A percentile compares a stretch with the other conserved stretches of the same genome.
Conservation (phyloP, 2,329 filamentous ascomycete species). For the Arthrinium puccinioides region DNA sequence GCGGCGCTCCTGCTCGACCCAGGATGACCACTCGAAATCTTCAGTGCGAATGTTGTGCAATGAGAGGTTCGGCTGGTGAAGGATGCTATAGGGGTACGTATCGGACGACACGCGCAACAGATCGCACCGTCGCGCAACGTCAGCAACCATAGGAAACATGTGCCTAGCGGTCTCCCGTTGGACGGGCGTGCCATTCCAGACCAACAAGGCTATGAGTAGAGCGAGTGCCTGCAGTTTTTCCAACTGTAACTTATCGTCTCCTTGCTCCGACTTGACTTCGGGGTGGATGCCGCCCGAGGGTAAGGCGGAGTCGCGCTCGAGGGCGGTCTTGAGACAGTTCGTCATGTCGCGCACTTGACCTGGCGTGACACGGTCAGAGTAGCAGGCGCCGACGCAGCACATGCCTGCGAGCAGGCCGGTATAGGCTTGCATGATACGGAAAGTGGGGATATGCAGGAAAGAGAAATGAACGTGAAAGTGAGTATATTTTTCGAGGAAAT, state of each 20-base stretch:
- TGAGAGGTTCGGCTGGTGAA: constrained; percentile 50
- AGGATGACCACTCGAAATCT: constrained; percentile 57
- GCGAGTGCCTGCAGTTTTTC: constrained; percentile 63
- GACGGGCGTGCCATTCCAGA: constrained; percentile 62
- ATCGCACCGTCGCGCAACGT: constrained; percentile 48
- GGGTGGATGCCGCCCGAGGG: constrained; percentile 29
- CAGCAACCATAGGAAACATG: constrained; percentile 49
- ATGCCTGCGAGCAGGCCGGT: constrained; percentile 62
- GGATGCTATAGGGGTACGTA: constrained; percentile 44
- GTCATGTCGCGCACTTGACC: constrained; percentile 61
- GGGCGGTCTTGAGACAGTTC: constrained; percentile 51
- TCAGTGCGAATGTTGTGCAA: constrained; percentile 37
- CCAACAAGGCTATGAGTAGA: constrained; percentile 53
- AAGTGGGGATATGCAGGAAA: constrained; percentile 64
- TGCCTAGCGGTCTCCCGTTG: constrained; percentile 58
- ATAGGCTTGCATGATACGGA: constrained; percentile 58
- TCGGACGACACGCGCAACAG: constrained; percentile 47
- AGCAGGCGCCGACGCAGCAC: constrained; percentile 68
- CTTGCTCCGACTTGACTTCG: constrained; percentile 28
- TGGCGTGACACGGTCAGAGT: constrained; percentile 55
- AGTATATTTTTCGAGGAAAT: constrained; percentile 64
- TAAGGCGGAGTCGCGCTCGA: constrained; percentile 49
- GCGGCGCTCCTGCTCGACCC: constrained; percentile 66
- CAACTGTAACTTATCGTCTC: constrained; percentile 35
- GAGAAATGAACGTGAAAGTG: constrained; percentile 71